Evolutionary conservation across 2,329 filamentous ascomycete genomes (phyloP), one percentile per base, ranked within the genome.

Genomic region (Pseudocercospora fijiensis): DNA sequence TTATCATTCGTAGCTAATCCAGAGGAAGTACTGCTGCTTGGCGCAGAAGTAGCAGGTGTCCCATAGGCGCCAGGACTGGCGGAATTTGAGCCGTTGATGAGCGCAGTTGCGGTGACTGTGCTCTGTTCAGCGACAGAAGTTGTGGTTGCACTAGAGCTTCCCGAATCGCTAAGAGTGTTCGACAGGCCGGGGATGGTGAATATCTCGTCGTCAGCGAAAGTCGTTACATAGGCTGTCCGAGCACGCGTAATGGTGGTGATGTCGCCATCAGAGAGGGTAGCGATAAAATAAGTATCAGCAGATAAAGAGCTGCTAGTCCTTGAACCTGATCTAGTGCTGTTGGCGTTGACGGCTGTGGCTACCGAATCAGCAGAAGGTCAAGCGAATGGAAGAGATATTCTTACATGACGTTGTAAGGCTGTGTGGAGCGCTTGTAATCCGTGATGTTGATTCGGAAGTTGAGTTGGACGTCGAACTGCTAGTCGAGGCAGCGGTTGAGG

Each of bases 401-500:
- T 57, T 67, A 73, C 71, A 66, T 47, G 70, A 73, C 10, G 70
- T 70, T 7, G 70, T 72, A 26, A 69, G 30, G 60, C 70, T 72
- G 6, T 56, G 53, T 28, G 43, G 57, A 33, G 59, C 47, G 45
- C 64, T 63, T 24, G 64, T 57, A 5, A 65, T 24, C 18, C 51
- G 58, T 3, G 41, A 37, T 27, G 43, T 51, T n/a, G 62, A 57
- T 52, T 47, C 62, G 47, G 58, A 52, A 24, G 61, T 62, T 11
- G 53, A 56, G 47, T 59, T 55, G 24, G 63, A 8, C 30, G 45
- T 26, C 55, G 59, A 43, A 22, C 4, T 7, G 41, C 16, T 33
- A 22, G 41, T 27, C 22, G 57, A 13, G 7, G 57, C 22, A n/a
- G 20, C 41, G 8, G 45, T 59, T 22, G 61, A 59, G 9, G 47